Base-by-base conservation (phyloP, 192 early-diverging fungal species). In the Mortierella claussenii region DNA sequence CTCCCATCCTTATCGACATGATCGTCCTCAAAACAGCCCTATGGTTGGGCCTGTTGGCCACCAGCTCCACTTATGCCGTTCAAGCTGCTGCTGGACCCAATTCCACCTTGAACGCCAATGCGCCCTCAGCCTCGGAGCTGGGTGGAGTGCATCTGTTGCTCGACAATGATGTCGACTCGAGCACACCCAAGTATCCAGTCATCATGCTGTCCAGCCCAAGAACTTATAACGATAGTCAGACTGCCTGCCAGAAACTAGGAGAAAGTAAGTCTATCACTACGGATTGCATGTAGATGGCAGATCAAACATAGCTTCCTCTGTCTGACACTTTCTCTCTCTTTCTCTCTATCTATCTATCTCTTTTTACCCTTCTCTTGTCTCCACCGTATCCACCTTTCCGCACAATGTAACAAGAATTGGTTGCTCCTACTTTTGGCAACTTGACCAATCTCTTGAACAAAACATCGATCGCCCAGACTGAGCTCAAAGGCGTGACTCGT, bases 81-180 rank as follows among this genome's bases (percentile, higher is more conserved):
- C n/a, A n/a, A n/a, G n/a, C n/a, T n/a, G n/a, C n/a, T n/a, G n/a
- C n/a, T n/a, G n/a, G n/a, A n/a, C n/a, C n/a, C n/a, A n/a, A n/a
- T n/a, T n/a, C n/a, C n/a, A n/a, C n/a, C n/a, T n/a, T n/a, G n/a
- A n/a, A n/a, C n/a, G n/a, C n/a, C n/a, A n/a, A n/a, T n/a, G n/a
- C n/a, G n/a, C n/a, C n/a, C n/a, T n/a, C n/a, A n/a, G n/a, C n/a
- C n/a, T n/a, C n/a, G n/a, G n/a, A n/a, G n/a, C n/a, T n/a, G n/a
- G 43, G 31, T 1, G 71, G 71, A 5, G 47, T 49, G 1, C 71
- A 75, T 55, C 50, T 75, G 12, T 46, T 75, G 27, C 43, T 66
- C 8, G 57, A 66, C 6, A 75, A 75, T 21, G 71, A 75, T 33
- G 42, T 75, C n/a, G 71, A 75, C 49, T 23, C 52, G 3, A 10